Evolutionary conservation across 2,329 filamentous ascomycete genomes (phyloP).

Genomic region (Ceratocystis colombiana): DNA sequence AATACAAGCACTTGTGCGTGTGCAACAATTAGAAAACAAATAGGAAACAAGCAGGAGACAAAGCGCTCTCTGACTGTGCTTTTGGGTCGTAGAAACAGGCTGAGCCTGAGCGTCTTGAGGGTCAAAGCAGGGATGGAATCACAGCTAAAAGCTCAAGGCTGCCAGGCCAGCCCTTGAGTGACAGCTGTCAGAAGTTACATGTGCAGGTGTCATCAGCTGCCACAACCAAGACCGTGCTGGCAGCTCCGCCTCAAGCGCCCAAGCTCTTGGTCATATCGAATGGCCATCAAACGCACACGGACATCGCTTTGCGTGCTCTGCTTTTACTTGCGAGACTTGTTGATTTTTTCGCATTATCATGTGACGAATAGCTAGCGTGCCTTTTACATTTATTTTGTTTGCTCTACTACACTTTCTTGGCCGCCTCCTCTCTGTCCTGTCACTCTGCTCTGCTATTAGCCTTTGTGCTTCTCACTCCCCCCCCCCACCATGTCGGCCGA

Average conservation of each 20-base stretch:
- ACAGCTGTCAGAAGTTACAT: not conserved
- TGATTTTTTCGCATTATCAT: constrained; percentile 18
- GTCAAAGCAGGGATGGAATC: constrained; percentile 17
- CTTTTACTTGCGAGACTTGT: not conserved
- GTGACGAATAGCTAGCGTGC: not conserved
- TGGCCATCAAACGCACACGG: not conserved
- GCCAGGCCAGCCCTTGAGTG: not conserved
- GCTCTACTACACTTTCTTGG: not conserved
- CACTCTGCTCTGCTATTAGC: not conserved
- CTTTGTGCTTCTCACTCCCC: not conserved
- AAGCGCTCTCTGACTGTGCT: constrained; percentile 13
- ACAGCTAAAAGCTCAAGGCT: constrained; percentile 6
- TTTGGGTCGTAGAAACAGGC: constrained; percentile 14
- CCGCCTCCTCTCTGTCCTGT: not conserved
- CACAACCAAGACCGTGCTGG: not conserved
- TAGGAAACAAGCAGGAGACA: not conserved
- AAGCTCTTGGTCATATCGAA: not conserved
- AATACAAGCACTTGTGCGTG: not conserved
- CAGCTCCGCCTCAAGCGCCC: constrained; percentile 9
- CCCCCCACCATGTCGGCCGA: constrained; percentile 19
- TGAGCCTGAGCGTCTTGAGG: constrained; percentile 5
- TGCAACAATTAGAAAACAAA: not conserved
- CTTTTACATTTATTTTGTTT: not conserved
- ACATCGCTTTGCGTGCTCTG: not conserved
- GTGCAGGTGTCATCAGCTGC: not conserved